These are phyloP conservation scores for Gilbertella persicaria DNA, from an alignment of 371 early-diverging fungal genomes.

Conservation along the genomic window DNA sequence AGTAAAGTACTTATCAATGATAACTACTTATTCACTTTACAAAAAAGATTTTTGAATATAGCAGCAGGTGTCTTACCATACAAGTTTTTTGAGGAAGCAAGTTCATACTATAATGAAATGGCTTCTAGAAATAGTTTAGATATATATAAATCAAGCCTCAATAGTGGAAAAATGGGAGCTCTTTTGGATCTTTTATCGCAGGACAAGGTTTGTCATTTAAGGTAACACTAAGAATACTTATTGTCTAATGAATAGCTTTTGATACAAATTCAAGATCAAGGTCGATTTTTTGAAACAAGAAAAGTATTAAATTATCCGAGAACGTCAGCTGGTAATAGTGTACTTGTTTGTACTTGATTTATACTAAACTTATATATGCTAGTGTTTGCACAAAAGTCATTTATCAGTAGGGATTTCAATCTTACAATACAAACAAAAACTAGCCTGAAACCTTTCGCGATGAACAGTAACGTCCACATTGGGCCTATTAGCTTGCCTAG, in stretches of 20 bases:
- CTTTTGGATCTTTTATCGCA: slow-evolving; percentile 13
- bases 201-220: slow-evolving; percentile 8
- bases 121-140: not conserved
- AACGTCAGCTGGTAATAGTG: slow-evolving; percentile 20
- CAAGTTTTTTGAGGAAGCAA: slow-evolving; percentile 7
- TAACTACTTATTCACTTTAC: not conserved
- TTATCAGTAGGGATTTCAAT: no score
- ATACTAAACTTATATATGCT: no score
- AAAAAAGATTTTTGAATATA: slow-evolving; percentile 12
- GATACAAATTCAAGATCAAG: slow-evolving; percentile 2
- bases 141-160: not conserved
- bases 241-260: slow-evolving; percentile 1
- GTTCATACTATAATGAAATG: not conserved
- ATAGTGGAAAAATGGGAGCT: slow-evolving; percentile 3
- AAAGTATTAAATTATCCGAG: slow-evolving; percentile 5
- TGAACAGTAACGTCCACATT: no score
- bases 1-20: not conserved
- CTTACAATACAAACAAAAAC: no score
- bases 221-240: not conserved
- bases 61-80: slow-evolving; percentile 12
- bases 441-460: no score
- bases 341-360: no score
- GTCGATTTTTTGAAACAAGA: slow-evolving; percentile 5
- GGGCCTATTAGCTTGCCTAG: no score
- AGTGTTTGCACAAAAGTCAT: no score